Evolutionary conservation across 2,329 filamentous ascomycete genomes (phyloP), one percentile per base, ranked within the genome.

Genomic region (Cercospora zeae-maydis): DNA sequence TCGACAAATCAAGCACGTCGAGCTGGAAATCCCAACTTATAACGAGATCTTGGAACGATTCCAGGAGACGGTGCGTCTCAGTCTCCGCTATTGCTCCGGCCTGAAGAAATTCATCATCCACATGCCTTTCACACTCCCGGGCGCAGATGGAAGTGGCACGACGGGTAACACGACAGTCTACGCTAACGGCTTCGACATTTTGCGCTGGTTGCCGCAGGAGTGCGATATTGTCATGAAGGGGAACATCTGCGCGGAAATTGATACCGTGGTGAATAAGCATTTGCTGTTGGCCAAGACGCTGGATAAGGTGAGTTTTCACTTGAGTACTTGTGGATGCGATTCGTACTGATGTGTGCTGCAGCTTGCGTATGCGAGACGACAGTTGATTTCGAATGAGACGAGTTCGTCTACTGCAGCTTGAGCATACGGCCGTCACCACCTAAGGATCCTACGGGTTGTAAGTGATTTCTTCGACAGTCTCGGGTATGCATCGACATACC

Each of bases 31-130:
- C 24, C 78, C 78, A 37, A 76, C 74, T 6, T 78, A 80, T 65
- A 77, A 78, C 70, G 78, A 80, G 55, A 79, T 80, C 61, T 74
- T 80, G 59, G 78, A 80, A 61, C 76, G 76, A 30, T 81, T 81
- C 67, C 74, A 77, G 24, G 78, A 81, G 64, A 72, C 79, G 33
- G 78, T 81, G 8, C 76, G 79, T n/a, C 69, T 80, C 0, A 76
- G 75, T 2, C 58, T 81, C 56, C 73, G 79, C 4, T 81, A 80
- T 65, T 80, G 78, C 70, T 79, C 78, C 73, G 77, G 78, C 2
- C 66, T 81, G 34, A 75, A 77, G 66, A 76, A 69, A 1, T 75
- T 80, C 55, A 75, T 75, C 36, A 77, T 81, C 30, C 71, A 75
- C 16, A 71, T 80, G 53, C 76, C 73, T 7, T 74, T 74, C 63